Conservation (phyloP, 192 early-diverging fungal genomes). For the Dissophora globulifera region DNA sequence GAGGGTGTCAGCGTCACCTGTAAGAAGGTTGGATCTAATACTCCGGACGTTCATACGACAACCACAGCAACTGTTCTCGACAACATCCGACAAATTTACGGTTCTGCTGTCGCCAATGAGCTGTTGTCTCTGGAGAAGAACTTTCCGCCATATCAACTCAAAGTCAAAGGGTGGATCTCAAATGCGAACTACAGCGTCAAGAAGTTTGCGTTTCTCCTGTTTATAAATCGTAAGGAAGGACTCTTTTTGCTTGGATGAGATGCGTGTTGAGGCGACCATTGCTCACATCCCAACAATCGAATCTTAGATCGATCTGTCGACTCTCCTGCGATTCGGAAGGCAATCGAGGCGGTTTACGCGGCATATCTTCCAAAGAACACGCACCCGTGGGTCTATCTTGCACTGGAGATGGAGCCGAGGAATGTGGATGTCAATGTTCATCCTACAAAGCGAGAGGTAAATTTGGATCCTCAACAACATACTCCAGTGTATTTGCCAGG, state of each 20-base stretch:
- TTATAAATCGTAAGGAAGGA: constrained; percentile 87
- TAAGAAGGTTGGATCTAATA: constrained; percentile 82
- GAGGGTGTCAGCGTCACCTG: constrained; percentile 85
- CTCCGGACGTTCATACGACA: constrained; percentile 83
- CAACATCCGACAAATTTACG: constrained; percentile 88
- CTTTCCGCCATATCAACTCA: constrained; percentile 63
- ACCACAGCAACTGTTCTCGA: constrained; percentile 69
- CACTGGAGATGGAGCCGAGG: constrained; percentile 84
- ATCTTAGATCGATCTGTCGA: constrained; percentile 88
- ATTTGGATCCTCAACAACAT: neutral
- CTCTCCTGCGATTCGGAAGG: constrained; percentile 78
- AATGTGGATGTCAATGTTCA: constrained; percentile 99
- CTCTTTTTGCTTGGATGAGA: too few relatives aligned
- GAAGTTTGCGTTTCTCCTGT: constrained; percentile 87
- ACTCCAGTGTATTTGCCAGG: too few relatives aligned
- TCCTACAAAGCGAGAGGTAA: constrained; percentile 92
- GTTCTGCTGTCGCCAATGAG: constrained; percentile 80
- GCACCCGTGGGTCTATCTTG: constrained; percentile 92
- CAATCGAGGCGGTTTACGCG: constrained; percentile 85
- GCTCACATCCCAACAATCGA: too few relatives aligned
- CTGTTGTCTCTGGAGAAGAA: constrained; percentile 71
- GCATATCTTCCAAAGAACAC: constrained; percentile 85
- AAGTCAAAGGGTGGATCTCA: constrained; percentile 82
- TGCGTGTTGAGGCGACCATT: too few relatives aligned
- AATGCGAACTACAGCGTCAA: constrained; percentile 91